Conservation (phyloP, 108 stramenopile species). For the Cyclotella baltica region DNA sequence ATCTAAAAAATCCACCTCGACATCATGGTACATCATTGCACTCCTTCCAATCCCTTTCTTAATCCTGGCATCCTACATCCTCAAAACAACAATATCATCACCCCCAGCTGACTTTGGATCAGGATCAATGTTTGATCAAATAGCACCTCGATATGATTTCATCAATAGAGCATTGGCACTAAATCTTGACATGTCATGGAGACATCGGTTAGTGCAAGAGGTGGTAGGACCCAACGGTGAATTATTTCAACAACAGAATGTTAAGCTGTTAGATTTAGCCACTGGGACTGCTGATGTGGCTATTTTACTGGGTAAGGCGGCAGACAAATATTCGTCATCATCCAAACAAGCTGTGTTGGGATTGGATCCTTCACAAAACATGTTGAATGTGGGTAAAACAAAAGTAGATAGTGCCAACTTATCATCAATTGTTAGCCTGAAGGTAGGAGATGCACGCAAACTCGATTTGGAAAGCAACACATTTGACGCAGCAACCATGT, state of each 20-base stretch:
- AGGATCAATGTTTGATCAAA: conserved; percentile 90
- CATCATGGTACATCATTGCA: conserved; percentile 15
- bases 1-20: not conserved
- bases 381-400: conserved; percentile 78
- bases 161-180: conserved; percentile 89
- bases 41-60: conserved; percentile 28
- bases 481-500: conserved; percentile 93
- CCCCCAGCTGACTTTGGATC: conserved; percentile 69
- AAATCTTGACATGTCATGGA: conserved; percentile 88
- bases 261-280: conserved; percentile 72
- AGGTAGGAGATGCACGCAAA: conserved; percentile 76
- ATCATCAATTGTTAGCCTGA: conserved; percentile 49
- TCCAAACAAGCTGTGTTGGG: conserved; percentile 56
- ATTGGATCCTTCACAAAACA: conserved; percentile 88
- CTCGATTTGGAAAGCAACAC: conserved; percentile 46
- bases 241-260: conserved; percentile 25
- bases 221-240: conserved; percentile 44
- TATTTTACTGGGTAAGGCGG: conserved; percentile 70
- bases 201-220: conserved; percentile 66
- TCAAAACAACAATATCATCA: conserved; percentile 35
- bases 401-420: conserved; percentile 67
- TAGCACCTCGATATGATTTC: conserved; percentile 81
- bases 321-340: conserved; percentile 29
- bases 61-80: conserved; percentile 36
- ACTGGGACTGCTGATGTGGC: conserved; percentile 97